phyloP scores from a whole-genome alignment of 768 basidiomycete genomes.

The Pulveroboletus frians region DNA sequence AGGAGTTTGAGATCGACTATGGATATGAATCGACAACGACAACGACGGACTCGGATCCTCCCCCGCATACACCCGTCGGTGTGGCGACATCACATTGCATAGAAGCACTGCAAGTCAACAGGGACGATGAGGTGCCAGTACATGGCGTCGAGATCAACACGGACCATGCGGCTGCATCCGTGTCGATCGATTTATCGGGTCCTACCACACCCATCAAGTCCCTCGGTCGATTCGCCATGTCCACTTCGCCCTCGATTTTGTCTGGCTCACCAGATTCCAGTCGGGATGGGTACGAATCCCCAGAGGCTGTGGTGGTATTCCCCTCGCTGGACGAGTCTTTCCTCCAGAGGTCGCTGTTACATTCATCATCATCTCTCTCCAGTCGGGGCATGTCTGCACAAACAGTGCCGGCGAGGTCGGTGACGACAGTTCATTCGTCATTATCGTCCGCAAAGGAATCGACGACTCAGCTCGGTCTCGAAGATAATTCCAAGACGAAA shows the following conservation, averaged over 20 bases:
- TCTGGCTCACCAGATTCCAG: not conserved
- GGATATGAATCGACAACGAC: constrained; percentile 26
- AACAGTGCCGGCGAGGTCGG: constrained; percentile 8
- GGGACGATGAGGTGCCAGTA: constrained; percentile 11
- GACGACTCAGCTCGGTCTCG: not conserved
- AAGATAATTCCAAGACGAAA: constrained; percentile 3
- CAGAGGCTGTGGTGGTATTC: constrained; percentile 16
- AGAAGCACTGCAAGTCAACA: constrained; percentile 6
- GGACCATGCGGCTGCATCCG: not conserved
- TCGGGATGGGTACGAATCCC: constrained; percentile 6
- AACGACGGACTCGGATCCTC: constrained; percentile 25
- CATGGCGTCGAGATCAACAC: constrained; percentile 6
- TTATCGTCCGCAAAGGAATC: not conserved
- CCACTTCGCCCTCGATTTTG: constrained; percentile 1
- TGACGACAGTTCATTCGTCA: constrained; percentile 5
- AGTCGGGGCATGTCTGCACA: constrained; percentile 6
- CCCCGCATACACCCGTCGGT: constrained; percentile 24
- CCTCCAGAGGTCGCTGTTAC: constrained; percentile 7
- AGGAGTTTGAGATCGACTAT: constrained; percentile 21
- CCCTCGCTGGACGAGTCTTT: constrained; percentile 25
- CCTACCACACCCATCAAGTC: constrained; percentile 16
- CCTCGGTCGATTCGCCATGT: constrained; percentile 8
- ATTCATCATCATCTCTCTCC: not conserved
- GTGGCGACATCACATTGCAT: constrained; percentile 1
- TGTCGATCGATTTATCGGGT: constrained; percentile 9